phyloP scores from a whole-genome alignment of 495 filamentous ascomycete genomes.

The Copromyces sp. region DNA sequence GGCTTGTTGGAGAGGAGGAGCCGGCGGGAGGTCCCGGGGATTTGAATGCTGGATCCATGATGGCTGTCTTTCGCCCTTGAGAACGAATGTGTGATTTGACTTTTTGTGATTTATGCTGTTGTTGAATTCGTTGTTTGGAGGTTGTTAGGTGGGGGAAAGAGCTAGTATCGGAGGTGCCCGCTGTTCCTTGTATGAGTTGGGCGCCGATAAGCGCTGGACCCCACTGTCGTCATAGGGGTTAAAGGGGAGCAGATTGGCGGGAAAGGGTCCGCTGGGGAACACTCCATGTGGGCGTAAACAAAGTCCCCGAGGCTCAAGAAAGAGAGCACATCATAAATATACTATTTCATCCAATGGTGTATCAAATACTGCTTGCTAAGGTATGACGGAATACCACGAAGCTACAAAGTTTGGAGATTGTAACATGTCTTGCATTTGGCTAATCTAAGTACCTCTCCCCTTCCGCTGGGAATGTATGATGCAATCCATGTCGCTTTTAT shows the following conservation, averaged over 20 bases:
- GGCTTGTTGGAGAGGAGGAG: background rate
- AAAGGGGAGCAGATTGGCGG: background rate
- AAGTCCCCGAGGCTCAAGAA: background rate
- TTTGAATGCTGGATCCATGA: background rate
- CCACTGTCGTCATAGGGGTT: background rate
- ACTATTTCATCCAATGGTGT: background rate
- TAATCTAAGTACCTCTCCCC: background rate
- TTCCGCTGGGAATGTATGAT: background rate
- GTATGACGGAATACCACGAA: background rate
- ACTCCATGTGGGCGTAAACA: background rate
- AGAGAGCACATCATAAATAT: background rate
- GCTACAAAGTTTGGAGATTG: background rate
- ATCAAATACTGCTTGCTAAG: background rate
- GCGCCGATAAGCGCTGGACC: background rate
- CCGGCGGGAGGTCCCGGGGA: background rate
- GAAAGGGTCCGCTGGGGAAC: background rate
- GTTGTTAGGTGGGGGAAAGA: background rate
- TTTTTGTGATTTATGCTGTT: background rate
- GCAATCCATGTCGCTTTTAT: background rate
- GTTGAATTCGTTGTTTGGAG: background rate
- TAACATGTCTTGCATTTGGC: background rate
- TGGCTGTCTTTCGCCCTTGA: background rate
- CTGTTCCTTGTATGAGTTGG: background rate
- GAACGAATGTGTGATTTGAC: background rate
- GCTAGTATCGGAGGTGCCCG: background rate